These are phyloP conservation scores for Talaromyces sp. DNA, from an alignment of 2,329 filamentous ascomycete species.

Conservation along the genomic window DNA sequence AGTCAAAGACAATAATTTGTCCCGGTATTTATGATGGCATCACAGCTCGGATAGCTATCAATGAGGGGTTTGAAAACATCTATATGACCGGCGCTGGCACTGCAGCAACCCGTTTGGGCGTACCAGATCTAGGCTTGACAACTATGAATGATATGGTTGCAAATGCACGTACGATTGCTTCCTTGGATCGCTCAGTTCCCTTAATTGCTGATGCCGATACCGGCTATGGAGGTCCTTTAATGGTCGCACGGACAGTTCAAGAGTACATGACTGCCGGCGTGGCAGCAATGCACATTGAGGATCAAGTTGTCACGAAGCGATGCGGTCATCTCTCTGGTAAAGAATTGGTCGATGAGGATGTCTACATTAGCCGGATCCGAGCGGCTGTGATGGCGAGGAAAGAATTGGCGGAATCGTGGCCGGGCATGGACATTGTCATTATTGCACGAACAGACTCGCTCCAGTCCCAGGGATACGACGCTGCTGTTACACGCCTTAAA, in stretches of 20 bases:
- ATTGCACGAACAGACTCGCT: conserved; percentile 29
- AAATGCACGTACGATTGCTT: conserved; percentile 60
- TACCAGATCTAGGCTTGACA: conserved; percentile 58
- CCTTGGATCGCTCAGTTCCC: conserved; percentile 50
- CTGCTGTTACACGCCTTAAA: conserved; percentile 28
- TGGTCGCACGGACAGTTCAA: conserved; percentile 1
- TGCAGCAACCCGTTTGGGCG: conserved; percentile 54
- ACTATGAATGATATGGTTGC: conserved; percentile 58
- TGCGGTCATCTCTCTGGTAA: conserved; percentile 36
- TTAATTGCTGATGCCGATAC: conserved; percentile 56
- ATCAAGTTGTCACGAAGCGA: conserved; percentile 40
- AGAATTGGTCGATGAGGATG: conserved; percentile 18
- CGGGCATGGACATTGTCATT: conserved; percentile 22
- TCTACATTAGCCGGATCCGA: conserved; percentile 18
- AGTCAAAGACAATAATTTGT: neutral
- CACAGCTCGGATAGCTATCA: conserved; percentile 44
- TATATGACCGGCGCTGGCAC: conserved; percentile 61
- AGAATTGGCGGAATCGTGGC: conserved; percentile 11
- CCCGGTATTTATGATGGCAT: conserved; percentile 49
- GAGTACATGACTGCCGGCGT: conserved; percentile 43
- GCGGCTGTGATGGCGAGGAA: conserved; percentile 25
- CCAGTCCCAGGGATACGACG: conserved; percentile 32
- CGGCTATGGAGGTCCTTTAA: conserved; percentile 37
- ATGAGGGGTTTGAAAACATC: conserved; percentile 44
- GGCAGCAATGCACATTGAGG: conserved; percentile 50